phyloP scores from a whole-genome alignment of 495 filamentous ascomycete genomes.

The Sporormia fimetaria region DNA sequence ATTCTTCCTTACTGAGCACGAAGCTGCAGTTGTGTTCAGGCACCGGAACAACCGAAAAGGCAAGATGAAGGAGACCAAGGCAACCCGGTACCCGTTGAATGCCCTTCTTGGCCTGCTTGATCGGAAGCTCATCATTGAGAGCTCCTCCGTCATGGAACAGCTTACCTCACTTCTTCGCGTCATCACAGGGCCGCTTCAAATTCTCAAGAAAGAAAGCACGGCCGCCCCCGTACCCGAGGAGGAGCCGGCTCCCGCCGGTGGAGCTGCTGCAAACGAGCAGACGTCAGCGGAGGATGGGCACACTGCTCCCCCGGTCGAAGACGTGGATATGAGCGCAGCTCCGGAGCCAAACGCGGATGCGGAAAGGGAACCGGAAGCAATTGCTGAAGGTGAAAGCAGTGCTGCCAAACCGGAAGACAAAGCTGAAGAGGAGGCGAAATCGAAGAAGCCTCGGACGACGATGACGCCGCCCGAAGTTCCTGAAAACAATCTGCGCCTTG shows the following conservation, averaged over 20 bases:
- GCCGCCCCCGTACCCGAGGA: conserved; percentile 31
- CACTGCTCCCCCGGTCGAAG: conserved; percentile 23
- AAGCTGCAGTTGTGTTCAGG: conserved; percentile 61
- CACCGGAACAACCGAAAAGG: conserved; percentile 67
- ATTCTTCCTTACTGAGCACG: conserved; percentile 94
- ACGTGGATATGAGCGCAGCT: conserved; percentile 28
- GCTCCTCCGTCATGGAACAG: conserved; percentile 85
- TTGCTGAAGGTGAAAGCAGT: conserved; percentile 18
- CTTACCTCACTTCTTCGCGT: conserved; percentile 75
- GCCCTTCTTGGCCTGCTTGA: conserved; percentile 79
- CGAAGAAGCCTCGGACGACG: conserved; percentile 58
- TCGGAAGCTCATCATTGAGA: conserved; percentile 87
- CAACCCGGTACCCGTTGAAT: conserved; percentile 82
- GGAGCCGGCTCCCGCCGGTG: conserved; percentile 3
- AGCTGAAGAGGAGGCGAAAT: conserved; percentile 28
- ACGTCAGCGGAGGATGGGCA: conserved; percentile 20
- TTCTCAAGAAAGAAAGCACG: conserved; percentile 81
- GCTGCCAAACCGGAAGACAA: conserved; percentile 30
- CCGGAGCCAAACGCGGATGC: conserved; percentile 25
- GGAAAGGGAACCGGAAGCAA: conserved; percentile 21
- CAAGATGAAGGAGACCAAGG: conserved; percentile 60
- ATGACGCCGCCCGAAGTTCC: conserved; percentile 80
- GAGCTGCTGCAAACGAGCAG: neutral
- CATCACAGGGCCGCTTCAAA: conserved; percentile 76
- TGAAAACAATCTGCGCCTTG: conserved; percentile 76